Percentiles rank a stretch among this genome's conserved stretches.
These are phyloP conservation scores for Striga hermonthica DNA, from an alignment of 305 asterid species.

Conservation along the genomic window DNA sequence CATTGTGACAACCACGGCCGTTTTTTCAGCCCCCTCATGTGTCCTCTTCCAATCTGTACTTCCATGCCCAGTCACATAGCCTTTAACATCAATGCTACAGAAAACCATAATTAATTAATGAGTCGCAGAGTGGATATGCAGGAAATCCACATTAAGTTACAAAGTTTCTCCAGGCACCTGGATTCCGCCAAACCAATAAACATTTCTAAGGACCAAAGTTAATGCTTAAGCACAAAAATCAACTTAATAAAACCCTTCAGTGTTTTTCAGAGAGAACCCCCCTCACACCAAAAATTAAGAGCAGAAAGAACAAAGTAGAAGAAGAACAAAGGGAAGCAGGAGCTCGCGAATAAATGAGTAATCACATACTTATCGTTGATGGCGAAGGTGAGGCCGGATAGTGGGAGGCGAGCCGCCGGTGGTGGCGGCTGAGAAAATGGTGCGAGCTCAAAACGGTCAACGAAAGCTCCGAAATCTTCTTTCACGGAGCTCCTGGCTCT, in stretches of 20 bases:
- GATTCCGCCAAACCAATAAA: background rate
- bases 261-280: too few species aligned
- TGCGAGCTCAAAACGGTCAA: constrained; percentile 62
- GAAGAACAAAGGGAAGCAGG: background rate
- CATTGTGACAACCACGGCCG: constrained; percentile 66
- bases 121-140: background rate
- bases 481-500: constrained; percentile 42
- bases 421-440: constrained; percentile 94
- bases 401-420: constrained; percentile 81
- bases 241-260: background rate
- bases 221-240: background rate
- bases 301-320: background rate
- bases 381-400: constrained; percentile 74
- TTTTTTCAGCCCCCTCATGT: constrained; percentile 67
- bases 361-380: constrained; percentile 65
- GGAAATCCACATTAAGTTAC: background rate
- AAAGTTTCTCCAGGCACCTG: background rate
- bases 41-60: constrained; percentile 82
- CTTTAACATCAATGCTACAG: constrained; percentile 84
- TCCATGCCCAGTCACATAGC: constrained; percentile 80
- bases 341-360: background rate
- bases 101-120: constrained; percentile 19
- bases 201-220: background rate
- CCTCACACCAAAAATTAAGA: background rate
- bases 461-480: constrained; percentile 82